phyloP scores from a whole-genome alignment of 495 filamentous ascomycete genomes.

The Penicillium herquei region DNA sequence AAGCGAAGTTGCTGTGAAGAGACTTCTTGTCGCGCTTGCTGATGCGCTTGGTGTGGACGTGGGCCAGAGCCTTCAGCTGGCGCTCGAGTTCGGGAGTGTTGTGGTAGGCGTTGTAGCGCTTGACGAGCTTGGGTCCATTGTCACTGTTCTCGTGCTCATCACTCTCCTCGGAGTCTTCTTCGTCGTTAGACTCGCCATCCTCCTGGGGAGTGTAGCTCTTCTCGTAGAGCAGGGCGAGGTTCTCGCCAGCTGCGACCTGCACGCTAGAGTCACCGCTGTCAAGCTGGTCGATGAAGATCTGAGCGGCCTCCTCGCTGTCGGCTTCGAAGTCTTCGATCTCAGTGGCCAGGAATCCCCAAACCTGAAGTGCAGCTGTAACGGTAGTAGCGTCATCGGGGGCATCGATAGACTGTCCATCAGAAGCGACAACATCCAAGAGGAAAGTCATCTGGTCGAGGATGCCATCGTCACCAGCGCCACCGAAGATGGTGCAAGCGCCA shows the following conservation, averaged over 20 bases:
- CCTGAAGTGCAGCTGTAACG: constrained; percentile 81
- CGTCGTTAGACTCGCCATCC: constrained; percentile 58
- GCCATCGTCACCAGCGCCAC: constrained; percentile 69
- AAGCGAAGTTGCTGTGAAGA: constrained; percentile 74
- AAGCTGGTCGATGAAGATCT: constrained; percentile 88
- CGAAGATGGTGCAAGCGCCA: constrained; percentile 69
- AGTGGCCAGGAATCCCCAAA: constrained; percentile 86
- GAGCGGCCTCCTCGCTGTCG: constrained; percentile 71
- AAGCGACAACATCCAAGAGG: constrained; percentile 80
- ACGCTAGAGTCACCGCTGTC: constrained; percentile 72
- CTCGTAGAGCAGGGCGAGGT: constrained; percentile 88
- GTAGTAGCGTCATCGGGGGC: constrained; percentile 72
- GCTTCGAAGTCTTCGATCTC: constrained; percentile 77
- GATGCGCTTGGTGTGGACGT: constrained; percentile 65
- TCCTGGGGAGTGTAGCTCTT: constrained; percentile 66
- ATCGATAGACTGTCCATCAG: constrained; percentile 72
- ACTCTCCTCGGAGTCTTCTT: constrained; percentile 50
- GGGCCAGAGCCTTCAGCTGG: constrained; percentile 52
- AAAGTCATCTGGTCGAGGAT: constrained; percentile 78
- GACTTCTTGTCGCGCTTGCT: constrained; percentile 77
- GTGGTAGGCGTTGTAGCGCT: constrained; percentile 56
- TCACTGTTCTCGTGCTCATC: constrained; percentile 49
- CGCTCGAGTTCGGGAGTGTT: constrained; percentile 53
- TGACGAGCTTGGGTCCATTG: constrained; percentile 60
- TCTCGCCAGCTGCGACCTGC: constrained; percentile 83